Conservation (phyloP, 768 basidiomycete genomes). For the Cystofilobasidium capitatum region DNA sequence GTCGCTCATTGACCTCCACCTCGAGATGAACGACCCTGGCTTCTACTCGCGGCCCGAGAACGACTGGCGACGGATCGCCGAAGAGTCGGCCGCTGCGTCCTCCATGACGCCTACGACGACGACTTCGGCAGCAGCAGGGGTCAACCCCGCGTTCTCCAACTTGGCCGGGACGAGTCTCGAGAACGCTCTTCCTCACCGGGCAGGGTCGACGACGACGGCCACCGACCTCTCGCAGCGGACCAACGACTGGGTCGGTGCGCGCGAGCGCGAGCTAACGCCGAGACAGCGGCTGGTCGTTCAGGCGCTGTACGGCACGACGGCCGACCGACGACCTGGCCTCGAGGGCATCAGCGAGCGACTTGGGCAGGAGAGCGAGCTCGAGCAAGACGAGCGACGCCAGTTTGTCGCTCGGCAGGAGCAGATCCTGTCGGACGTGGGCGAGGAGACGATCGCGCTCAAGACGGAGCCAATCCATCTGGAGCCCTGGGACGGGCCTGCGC, state of each 20-base stretch:
- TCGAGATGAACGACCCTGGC: conserved; percentile 25
- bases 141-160: neutral
- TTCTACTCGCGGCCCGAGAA: conserved; percentile 7
- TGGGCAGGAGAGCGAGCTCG: neutral
- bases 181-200: neutral
- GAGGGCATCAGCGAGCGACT: neutral
- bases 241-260: conserved; percentile 18
- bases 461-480: neutral
- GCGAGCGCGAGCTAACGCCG: conserved; percentile 4
- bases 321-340: conserved; percentile 1
- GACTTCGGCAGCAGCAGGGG: too few species aligned
- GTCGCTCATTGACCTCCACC: conserved; percentile 22
- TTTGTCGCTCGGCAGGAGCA: neutral
- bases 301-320: conserved; percentile 15
- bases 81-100: neutral
- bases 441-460: neutral
- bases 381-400: neutral
- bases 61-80: neutral
- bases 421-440: neutral
- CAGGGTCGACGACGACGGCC: neutral
- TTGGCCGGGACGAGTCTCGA: neutral
- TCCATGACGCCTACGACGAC: neutral
- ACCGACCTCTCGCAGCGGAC: neutral
- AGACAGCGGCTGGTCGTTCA: conserved; percentile 8
- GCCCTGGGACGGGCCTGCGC: neutral